Base-by-base conservation (phyloP, 352 stramenopile genomes). In the Pseudoperonospora humuli region DNA sequence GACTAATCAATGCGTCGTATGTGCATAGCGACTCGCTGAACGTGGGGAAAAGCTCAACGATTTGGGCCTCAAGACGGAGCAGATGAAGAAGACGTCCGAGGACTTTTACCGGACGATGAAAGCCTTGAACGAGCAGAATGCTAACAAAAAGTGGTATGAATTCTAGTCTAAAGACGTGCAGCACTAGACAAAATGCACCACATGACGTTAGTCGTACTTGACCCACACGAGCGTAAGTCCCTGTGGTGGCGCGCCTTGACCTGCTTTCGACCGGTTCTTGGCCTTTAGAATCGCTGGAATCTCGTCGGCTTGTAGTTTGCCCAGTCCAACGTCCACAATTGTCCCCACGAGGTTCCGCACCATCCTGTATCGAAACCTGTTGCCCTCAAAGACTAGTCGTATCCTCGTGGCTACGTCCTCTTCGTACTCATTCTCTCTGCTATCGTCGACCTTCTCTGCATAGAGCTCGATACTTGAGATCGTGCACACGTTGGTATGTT, bases 291-390 rank as follows among this genome's bases (percentile, higher is more conserved):
- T 74, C 11, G 3, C 11, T 9, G 57, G 39, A 9, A 89, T 82
- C 5, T 52, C 35, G 2, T 81, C 50, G 0, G 70, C 54, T 10
- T 44, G 34, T 1, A 84, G 32, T 31, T 59, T 70, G 3, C 73
- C 64, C 9, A 84, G 58, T 1, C 80, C 80, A 0, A 88, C 71
- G 54, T 87, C 74, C 23, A 93, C 75, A 8, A 93, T 64, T 15
- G 78, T 83, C 9, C 80, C 80, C 14, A 88, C 80, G 9, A 93
- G 61, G 37, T 77, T 90, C 14, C 80, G 75, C 42, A 93, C 75
- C 80, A 93, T 93, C 24, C 84, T 89, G 58, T 93, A 93, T 28
- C 83, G 56, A 45, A 93, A 93, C 7, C 77, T 67, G 36, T 87
- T 64, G 20, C 80, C 80, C 21, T 72, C 54, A 24, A 93, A 76